phyloP scores from a whole-genome alignment of 371 early-diverging fungal species.

The Smittium mucronatum region DNA sequence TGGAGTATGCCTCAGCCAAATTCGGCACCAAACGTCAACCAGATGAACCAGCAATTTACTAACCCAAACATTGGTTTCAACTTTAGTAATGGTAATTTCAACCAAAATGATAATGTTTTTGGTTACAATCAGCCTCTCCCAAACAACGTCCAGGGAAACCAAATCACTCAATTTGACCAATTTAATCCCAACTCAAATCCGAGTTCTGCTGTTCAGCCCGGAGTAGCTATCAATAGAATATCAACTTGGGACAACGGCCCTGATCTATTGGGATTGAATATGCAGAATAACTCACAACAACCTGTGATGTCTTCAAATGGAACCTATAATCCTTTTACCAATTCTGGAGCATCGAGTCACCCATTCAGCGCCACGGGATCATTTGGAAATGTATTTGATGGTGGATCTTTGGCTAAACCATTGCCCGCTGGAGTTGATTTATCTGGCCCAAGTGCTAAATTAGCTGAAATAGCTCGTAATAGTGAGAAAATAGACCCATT shows the following conservation, averaged over 20 bases:
- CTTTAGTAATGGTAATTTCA: background rate
- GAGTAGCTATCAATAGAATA: background rate
- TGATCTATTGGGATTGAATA: background rate
- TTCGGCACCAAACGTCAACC: background rate
- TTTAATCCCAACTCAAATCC: background rate
- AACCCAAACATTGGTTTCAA: background rate
- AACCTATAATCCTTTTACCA: background rate
- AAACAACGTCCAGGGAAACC: background rate
- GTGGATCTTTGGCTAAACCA: conserved; percentile 27
- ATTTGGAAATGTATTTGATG: conserved; percentile 31
- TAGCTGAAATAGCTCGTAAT: conserved; percentile 37
- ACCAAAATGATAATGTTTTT: background rate
- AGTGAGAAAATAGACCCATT: conserved; percentile 44
- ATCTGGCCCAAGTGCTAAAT: conserved; percentile 21
- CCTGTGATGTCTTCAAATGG: background rate
- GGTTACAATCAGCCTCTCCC: background rate
- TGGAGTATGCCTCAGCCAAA: background rate
- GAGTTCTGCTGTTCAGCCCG: too few relatives aligned
- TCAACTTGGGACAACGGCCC: background rate
- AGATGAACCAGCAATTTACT: background rate
- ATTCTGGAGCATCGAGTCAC: conserved; percentile 3
- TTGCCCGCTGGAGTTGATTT: conserved; percentile 25
- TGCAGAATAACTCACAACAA: background rate
- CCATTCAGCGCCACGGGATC: conserved; percentile 30
- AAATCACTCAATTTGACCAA: background rate